phyloP scores from a whole-genome alignment of 768 basidiomycete species.

The Lactarius pseudohatsudake region DNA sequence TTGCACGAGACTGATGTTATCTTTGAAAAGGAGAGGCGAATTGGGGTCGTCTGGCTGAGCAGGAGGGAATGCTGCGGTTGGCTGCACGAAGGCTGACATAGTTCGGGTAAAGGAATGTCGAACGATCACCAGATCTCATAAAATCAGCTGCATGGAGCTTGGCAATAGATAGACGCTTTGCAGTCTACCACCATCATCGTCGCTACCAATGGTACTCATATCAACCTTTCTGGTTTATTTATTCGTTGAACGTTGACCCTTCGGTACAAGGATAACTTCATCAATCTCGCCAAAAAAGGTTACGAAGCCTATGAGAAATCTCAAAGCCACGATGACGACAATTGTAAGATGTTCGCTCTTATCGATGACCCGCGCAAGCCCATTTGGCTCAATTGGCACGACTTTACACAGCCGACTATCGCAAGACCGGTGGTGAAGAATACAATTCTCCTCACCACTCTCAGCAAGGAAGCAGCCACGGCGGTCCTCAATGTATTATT shows the following conservation, averaged over 20 bases:
- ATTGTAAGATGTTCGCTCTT: slow-evolving; percentile 34
- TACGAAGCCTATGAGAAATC: slow-evolving; percentile 47
- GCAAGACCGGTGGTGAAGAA: slow-evolving; percentile 63
- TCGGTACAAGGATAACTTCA: slow-evolving; percentile 56
- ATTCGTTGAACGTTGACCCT: neutral
- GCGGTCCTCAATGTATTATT: slow-evolving; percentile 31
- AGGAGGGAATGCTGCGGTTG: slow-evolving; percentile 17
- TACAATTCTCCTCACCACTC: slow-evolving; percentile 57
- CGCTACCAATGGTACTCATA: slow-evolving; percentile 15
- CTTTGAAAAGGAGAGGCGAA: slow-evolving; percentile 28
- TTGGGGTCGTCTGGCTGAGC: slow-evolving; percentile 25
- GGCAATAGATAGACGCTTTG: neutral
- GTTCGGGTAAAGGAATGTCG: slow-evolving; percentile 2
- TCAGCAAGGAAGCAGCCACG: slow-evolving; percentile 18
- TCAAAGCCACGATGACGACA: slow-evolving; percentile 40
- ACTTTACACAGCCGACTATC: slow-evolving; percentile 15
- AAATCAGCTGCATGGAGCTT: neutral
- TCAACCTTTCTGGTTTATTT: neutral
- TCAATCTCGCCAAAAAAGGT: slow-evolving; percentile 70
- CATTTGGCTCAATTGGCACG: slow-evolving; percentile 20
- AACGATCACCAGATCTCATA: neutral
- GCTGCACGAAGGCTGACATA: slow-evolving; percentile 22
- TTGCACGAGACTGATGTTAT: slow-evolving; percentile 23
- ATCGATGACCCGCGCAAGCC: slow-evolving; percentile 1
- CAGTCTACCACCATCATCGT: neutral